Base-by-base conservation (phyloP, 2,329 filamentous ascomycete genomes). In the Sclerotinia glacialis region DNA sequence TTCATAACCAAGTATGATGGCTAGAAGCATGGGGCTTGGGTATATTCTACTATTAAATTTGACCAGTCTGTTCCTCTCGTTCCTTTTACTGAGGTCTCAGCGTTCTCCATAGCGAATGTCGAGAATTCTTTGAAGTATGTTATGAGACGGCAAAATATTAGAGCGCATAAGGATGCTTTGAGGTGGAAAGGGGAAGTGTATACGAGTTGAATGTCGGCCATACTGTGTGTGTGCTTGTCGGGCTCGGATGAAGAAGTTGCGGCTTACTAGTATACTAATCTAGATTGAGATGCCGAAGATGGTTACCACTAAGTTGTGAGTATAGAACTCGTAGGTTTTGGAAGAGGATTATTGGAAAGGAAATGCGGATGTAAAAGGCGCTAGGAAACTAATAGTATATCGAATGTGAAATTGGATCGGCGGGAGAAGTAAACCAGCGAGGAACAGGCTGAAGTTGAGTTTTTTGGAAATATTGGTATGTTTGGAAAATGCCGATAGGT, bases 61-160 rank as follows among this genome's bases (percentile, higher is more conserved):
- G 85, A 84, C 78, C 86, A 85, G 74, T 89, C 84, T 70, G 88
- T 89, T 26, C 82, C 83, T 26, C 82, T 83, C 4, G 31, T 47
- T 18, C 12, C 12, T 21, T 59, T 18, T 3, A 11, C 18, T n/a
- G 11, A 21, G 40, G 8, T 64, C 50, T 26, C 44, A 16, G 11
- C 3, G 26, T 12, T 60, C 50, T n/a, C 37, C 40, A 61, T 44
- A 49, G 47, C 54, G n/a, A 60, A 64, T 53, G 52, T 37, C 0
- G 16, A 3, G 16, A 37, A 95, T 82, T 92, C 93, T 84, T 95
- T 96, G 74, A 91, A 94, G 62, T 96, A 75, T 1, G 89, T 85
- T 69, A 95, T 90, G 44, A 95, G 75, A 74, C 83, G 82, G 78
- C 89, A 92, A 79, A 92, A 88, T 74, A 82, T 80, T 2, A 95